A percentile compares a stretch with the other conserved stretches of the same genome.
These are phyloP conservation scores for rapeseed (Brassica napus) DNA, from an alignment of 345 rosid species.

Conservation along the genomic window DNA sequence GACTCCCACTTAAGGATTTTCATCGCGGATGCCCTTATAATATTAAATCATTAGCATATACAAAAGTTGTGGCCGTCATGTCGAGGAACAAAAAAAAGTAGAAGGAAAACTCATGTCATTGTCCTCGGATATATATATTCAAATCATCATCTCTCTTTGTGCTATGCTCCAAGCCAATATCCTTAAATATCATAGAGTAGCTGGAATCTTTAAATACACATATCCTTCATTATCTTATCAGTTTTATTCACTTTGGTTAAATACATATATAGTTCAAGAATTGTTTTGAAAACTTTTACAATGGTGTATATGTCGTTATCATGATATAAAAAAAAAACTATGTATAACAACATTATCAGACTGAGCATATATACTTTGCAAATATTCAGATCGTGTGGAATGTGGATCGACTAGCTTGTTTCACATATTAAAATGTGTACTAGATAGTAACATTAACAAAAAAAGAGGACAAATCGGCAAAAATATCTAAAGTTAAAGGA, in stretches of 20 bases:
- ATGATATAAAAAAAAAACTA: too few species aligned
- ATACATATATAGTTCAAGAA: neutral
- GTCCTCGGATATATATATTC: neutral
- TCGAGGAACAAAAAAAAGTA: conserved; percentile 1
- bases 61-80: conserved; percentile 30
- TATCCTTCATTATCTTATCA: neutral
- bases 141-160: neutral
- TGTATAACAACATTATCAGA: too few species aligned
- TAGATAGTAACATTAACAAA: neutral
- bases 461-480: conserved; percentile 13
- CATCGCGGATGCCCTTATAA: too few species aligned
- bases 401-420: conserved; percentile 5
- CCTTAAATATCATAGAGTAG: neutral
- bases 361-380: too few species aligned
- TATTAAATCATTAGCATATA: conserved; percentile 4
- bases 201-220: neutral
- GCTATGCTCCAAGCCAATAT: neutral
- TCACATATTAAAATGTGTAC: conserved; percentile 17
- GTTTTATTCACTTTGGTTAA: neutral
- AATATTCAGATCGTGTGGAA: conserved; percentile 11
- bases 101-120: conserved; percentile 7
- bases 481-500: conserved; percentile 14
- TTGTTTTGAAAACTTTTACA: neutral
- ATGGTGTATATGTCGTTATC: neutral
- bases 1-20: too few species aligned